A percentile compares a stretch with the other conserved stretches of the same genome.
These are phyloP conservation scores for Durotheca rogersii DNA, from an alignment of 495 filamentous ascomycete species.

Conservation along the genomic window DNA sequence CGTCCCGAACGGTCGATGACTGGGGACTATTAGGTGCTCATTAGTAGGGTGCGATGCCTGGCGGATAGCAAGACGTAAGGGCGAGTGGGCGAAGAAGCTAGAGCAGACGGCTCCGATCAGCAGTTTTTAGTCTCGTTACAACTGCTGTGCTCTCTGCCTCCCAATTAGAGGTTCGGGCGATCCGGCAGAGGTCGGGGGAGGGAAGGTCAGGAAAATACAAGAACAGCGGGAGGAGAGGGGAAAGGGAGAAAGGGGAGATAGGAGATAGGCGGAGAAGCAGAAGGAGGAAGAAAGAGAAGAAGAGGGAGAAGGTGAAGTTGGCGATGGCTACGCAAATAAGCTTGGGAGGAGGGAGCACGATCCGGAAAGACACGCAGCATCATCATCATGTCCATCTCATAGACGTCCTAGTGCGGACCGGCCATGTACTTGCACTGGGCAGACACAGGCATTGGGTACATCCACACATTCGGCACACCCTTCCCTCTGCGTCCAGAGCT, in stretches of 20 bases:
- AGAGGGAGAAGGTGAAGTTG: constrained; percentile 10
- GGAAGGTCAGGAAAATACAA: not conserved
- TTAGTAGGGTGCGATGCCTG: not conserved
- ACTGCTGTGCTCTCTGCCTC: too few relatives aligned
- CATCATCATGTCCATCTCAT: too few relatives aligned
- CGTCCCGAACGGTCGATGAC: too few relatives aligned
- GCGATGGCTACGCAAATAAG: constrained; percentile 26
- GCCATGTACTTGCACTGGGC: too few relatives aligned
- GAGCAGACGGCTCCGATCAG: constrained; percentile 4
- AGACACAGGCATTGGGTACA: too few relatives aligned
- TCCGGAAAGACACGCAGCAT: constrained; percentile 19
- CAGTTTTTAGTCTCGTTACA: too few relatives aligned
- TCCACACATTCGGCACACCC: too few relatives aligned
- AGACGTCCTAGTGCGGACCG: too few relatives aligned
- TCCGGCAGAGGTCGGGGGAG: not conserved
- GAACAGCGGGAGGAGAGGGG: constrained; percentile 4
- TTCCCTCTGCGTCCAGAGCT: too few relatives aligned
- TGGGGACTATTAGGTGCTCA: constrained; percentile 11
- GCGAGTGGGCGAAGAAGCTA: constrained; percentile 23
- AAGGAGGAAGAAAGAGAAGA: constrained; percentile 1
- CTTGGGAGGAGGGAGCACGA: constrained; percentile 5
- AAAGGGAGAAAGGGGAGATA: not conserved
- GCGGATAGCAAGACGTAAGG: constrained; percentile 14
- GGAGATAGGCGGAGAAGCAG: not conserved
- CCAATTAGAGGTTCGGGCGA: constrained; percentile 1